phyloP scores from a whole-genome alignment of 352 stramenopile species.

The Hyaloperonospora brassicae region DNA sequence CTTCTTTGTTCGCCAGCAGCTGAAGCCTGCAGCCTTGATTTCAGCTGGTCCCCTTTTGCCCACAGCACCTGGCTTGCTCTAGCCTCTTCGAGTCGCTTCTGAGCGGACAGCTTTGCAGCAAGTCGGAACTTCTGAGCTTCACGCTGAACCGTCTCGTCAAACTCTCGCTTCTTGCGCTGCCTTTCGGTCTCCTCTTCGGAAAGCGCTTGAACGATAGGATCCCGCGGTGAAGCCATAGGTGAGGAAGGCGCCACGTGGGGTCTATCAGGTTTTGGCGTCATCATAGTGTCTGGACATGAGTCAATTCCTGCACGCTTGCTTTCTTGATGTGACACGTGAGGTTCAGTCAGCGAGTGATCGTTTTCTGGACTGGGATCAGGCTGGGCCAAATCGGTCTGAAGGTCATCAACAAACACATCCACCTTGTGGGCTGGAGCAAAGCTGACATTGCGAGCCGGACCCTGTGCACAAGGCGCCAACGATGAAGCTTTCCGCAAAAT shows the following conservation, averaged over 20 bases:
- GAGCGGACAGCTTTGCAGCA: conserved; percentile 55
- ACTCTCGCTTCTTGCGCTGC: conserved; percentile 39
- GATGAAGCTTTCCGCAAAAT: conserved; percentile 30
- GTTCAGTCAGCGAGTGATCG: background rate
- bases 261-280: conserved; percentile 6
- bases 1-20: conserved; percentile 11
- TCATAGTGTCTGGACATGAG: conserved; percentile 6
- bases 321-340: conserved; percentile 3
- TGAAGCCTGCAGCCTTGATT: conserved; percentile 27
- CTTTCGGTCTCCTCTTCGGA: conserved; percentile 26
- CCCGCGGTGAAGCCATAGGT: background rate
- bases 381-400: conserved; percentile 18
- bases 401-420: conserved; percentile 22
- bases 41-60: conserved; percentile 48
- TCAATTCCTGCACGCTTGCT: conserved; percentile 2
- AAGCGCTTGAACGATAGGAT: background rate
- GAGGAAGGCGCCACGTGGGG: conserved; percentile 4
- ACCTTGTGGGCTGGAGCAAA: conserved; percentile 26
- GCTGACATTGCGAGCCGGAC: conserved; percentile 19
- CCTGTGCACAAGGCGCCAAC: conserved; percentile 10
- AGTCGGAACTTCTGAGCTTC: conserved; percentile 59
- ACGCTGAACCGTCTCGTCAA: conserved; percentile 53
- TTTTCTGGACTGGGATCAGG: conserved; percentile 23
- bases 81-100: conserved; percentile 69
- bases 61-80: conserved; percentile 59